Evolutionary conservation across 2,329 filamentous ascomycete species (phyloP), one percentile per base, ranked within the genome.

Genomic region (Beauveria rudraprayagi): DNA sequence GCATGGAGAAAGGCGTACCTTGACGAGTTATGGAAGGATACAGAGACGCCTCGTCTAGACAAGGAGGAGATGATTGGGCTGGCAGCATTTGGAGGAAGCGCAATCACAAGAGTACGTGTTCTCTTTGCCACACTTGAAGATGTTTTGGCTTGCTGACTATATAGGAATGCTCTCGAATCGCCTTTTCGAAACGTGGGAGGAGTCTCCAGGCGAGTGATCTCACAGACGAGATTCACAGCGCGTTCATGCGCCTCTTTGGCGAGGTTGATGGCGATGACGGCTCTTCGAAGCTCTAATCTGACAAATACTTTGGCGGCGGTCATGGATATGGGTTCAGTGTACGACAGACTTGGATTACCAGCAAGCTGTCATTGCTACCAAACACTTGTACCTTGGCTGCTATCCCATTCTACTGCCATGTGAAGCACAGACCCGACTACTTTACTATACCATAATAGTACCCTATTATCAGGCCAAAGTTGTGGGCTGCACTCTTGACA

Each of bases 151-250:
- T 30, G 46, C 46, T 5, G 1, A 16, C 17, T 7, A 2, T n/a
- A 48, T 61, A 84, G 83, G 84, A 96, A 72, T 96, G 89, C 71
- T 97, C 93, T 22, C 83, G 91, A 55, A 78, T 92, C 62, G 94
- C 94, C 0, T 99, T 95, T 75, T 80, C 84, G 67, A 90, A 92
- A 73, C 90, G 87, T 69, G 93, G 94, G 1, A 83, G 94, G 65
- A 91, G 90, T 70, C 76, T 99, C 71, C 94, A 97, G 77, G 94
- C 94, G 1, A 92, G 90, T 66, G 94, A 97, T 74, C 76, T 99
- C 71, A 97, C 93, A 0, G 91, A 94, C 19, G 89, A 96, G 75
- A 89, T 99, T 10, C 88, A 96, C 69, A 78, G 78, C 40, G 89
- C 92, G 0, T 97, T 97, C 73, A 73, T 89, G 68, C 85, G 86